Base-by-base conservation (phyloP, 2,329 filamentous ascomycete species). In the Aspergillus texensis region DNA sequence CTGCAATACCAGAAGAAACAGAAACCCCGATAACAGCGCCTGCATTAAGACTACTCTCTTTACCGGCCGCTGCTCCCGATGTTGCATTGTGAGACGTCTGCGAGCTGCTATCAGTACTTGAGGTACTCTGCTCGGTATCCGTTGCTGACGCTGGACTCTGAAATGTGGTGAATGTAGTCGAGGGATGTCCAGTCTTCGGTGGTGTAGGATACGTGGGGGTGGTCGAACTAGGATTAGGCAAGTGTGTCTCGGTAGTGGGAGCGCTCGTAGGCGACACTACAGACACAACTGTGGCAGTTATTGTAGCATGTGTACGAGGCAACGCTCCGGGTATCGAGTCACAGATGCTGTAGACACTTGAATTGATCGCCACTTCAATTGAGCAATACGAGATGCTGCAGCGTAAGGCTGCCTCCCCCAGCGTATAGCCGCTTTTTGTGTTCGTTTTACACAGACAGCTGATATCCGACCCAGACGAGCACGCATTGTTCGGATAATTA, bases 401-500 rank as follows among this genome's bases (percentile, higher is more conserved):
- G 71, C 89, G 85, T 65, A 92, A 77, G 5, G 87, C 89, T 12
- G 84, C 90, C 77, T 93, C 91, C n/a, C 89, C 90, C 55, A 92
- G 71, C 1, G 91, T 92, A 69, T 88, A 89, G 11, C 88, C 89
- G 34, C 84, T 84, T 14, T 75, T 77, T 10, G 89, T 89, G 39
- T 81, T 80, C 62, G 83, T 81, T 43, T 83, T 83, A 74, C 91
- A 93, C 8, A 93, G 81, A 68, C 89, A 92, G 70, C 82, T 78
- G 68, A 92, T 74, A 30, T 88, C 82, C 12, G 84, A 81, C 16
- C 78, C 77, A 39, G 76, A 72, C 34, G 81, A 80, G 70, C 88
- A 90, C 55, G 74, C 72, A 57, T 75, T 77, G 24, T 74, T 70
- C 41, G 82, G 81, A 71, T 86, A 91, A 74, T 89, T 88, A 65